These are phyloP conservation scores for Mollisiaceae sp. DNA, from an alignment of 2,329 filamentous ascomycete genomes.

Conservation along the genomic window DNA sequence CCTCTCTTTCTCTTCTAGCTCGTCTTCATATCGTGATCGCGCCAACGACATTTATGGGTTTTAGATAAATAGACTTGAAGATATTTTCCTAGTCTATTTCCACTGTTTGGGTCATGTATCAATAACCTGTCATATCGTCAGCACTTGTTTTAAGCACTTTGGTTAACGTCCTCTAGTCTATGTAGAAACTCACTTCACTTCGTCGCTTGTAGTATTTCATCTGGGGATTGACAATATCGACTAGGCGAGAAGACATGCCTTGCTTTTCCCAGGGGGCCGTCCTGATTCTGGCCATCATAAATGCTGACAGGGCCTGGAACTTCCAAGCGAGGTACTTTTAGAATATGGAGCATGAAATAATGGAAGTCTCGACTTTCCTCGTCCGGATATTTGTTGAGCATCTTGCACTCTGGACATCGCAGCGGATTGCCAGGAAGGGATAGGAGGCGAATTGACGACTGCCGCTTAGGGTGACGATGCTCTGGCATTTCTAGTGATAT, in stretches of 20 bases:
- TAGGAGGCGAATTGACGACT: constrained; percentile 10
- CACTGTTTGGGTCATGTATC: no score
- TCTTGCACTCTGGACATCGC: constrained; percentile 15
- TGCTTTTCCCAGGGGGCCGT: constrained; percentile 19
- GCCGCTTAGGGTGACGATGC: not conserved
- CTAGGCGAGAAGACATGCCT: constrained; percentile 16
- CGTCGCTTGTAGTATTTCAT: constrained; percentile 5
- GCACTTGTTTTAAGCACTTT: no score
- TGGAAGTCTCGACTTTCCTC: constrained; percentile 18
- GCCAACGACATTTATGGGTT: no score
- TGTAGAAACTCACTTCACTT: not conserved
- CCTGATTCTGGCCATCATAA: constrained; percentile 19
- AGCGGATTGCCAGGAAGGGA: constrained; percentile 7
- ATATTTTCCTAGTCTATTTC: no score
- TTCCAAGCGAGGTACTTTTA: constrained; percentile 2
- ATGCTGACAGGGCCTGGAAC: not conserved
- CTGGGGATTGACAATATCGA: constrained; percentile 18
- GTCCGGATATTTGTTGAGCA: not conserved
- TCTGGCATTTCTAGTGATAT: not conserved
- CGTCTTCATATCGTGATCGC: no score
- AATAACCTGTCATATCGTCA: no score
- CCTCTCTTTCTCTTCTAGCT: no score
- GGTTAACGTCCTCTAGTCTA: no score
- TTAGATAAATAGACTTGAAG: no score
- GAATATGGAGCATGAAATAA: constrained; percentile 22